Base-by-base conservation (phyloP, 2,329 filamentous ascomycete species). In the Zasmidium cellare region DNA sequence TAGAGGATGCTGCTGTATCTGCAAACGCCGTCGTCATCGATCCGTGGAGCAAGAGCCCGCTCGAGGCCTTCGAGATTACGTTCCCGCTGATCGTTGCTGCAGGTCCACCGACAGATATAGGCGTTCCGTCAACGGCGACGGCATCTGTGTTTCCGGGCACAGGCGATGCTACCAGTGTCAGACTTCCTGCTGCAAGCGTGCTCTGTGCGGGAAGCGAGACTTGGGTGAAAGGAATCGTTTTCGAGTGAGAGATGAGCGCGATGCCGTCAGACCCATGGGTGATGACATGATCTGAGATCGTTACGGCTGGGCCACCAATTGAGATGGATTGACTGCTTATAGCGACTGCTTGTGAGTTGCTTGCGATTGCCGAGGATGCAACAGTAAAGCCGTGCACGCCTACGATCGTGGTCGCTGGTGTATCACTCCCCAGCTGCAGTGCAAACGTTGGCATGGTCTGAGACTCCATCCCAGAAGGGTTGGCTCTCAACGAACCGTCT, bases 181-280 rank as follows among this genome's bases (percentile, higher is more conserved):
- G 50, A 38, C 12, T 16, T 22, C 12, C 16, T 23, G 19, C 50
- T 19, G 35, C 35, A 18, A 31, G 7, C 14, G 28, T 31, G 28
- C 16, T 14, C 25, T 44, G 35, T n/a, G n/a, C n/a, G n/a, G n/a
- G n/a, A n/a, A n/a, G n/a, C n/a, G n/a, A n/a, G 12, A 57, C 11
- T 11, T 24, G 14, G 16, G 23, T 44, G 7, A 46, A 23, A 20
- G 50, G n/a, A 2, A 46, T 19, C 18, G 31, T 41, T 11, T 14
- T 45, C 12, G 23, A n/a, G 19, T 31, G 38, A 12, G 48, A 45
- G 9, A 58, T 9, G 3, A 55, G 25, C 9, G 44, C 50, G 20
- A 62, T 28, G 18, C 59, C 59, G 20, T 24, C 18, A 2, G 49
- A 45, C 3, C 45, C 59, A 19, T 55, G 55, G 22, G 60, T 55